phyloP scores from a whole-genome alignment of 2,329 filamentous ascomycete genomes.

The Cryphonectria parasitica region DNA sequence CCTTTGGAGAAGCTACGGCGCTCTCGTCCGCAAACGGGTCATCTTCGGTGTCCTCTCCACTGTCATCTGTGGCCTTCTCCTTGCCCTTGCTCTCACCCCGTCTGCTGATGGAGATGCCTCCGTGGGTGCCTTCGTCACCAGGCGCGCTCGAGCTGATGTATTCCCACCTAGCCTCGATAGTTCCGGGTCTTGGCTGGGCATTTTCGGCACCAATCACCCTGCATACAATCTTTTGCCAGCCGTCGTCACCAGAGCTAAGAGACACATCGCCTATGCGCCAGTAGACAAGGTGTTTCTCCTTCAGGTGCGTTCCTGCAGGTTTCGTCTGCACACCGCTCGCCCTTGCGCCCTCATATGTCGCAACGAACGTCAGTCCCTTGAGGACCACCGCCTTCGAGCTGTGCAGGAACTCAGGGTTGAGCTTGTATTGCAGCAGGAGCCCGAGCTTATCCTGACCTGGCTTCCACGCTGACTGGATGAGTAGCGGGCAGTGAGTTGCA shows the following conservation, averaged over 20 bases:
- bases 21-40: constrained; percentile 74
- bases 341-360: constrained; percentile 69
- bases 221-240: constrained; percentile 78
- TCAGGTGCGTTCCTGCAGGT: constrained; percentile 76
- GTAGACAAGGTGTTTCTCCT: constrained; percentile 76
- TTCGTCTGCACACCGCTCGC: constrained; percentile 75
- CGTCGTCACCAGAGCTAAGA: constrained; percentile 52
- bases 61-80: constrained; percentile 51
- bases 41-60: constrained; percentile 46
- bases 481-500: constrained; percentile 68
- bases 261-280: constrained; percentile 81
- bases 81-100: constrained; percentile 56
- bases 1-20: constrained; percentile 35
- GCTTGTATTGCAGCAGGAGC: constrained; percentile 79
- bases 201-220: constrained; percentile 75
- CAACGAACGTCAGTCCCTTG: constrained; percentile 76
- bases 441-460: constrained; percentile 83
- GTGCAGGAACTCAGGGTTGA: constrained; percentile 70
- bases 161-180: constrained; percentile 85
- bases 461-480: constrained; percentile 80
- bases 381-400: constrained; percentile 48
- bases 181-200: constrained; percentile 71
- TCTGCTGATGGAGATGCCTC: constrained; percentile 68
- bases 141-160: constrained; percentile 39
- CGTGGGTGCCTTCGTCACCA: constrained; percentile 47